Evolutionary conservation across 2,329 filamentous ascomycete genomes (phyloP).

Genomic region (Leptographium wingfieldii): DNA sequence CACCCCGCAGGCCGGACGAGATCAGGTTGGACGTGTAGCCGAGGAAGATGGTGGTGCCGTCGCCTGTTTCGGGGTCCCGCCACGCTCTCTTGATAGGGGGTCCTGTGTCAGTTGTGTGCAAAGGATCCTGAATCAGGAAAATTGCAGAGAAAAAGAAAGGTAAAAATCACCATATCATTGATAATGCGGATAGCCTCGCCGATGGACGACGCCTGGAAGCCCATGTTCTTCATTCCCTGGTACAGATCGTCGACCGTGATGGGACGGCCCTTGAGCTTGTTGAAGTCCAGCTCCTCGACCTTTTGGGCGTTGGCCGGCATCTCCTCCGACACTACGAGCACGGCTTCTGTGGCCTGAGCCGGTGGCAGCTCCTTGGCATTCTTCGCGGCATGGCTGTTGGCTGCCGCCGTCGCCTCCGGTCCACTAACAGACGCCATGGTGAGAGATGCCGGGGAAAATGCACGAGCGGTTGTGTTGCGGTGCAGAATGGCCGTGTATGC

Average conservation of each 20-base stretch:
- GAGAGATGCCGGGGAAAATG: neutral
- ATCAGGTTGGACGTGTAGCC: slow-evolving; percentile 98
- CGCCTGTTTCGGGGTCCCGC: slow-evolving; percentile 65
- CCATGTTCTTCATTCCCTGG: slow-evolving; percentile 73
- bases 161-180: slow-evolving; percentile 69
- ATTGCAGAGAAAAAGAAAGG: neutral
- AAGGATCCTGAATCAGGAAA: too few species aligned
- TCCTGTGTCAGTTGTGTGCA: neutral
- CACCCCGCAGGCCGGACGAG: slow-evolving; percentile 85
- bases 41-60: slow-evolving; percentile 84
- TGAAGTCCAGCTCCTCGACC: slow-evolving; percentile 88
- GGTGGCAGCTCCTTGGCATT: slow-evolving; percentile 29
- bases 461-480: neutral
- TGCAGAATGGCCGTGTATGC: neutral
- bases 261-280: slow-evolving; percentile 58
- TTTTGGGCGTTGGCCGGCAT: slow-evolving; percentile 67
- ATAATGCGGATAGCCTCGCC: slow-evolving; percentile 83
- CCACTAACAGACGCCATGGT: neutral
- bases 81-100: slow-evolving; percentile 47
- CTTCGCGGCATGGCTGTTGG: too few species aligned
- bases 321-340: slow-evolving; percentile 72
- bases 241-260: slow-evolving; percentile 81
- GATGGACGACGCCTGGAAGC: slow-evolving; percentile 58
- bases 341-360: slow-evolving; percentile 58
- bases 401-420: neutral